Percentiles rank a stretch among this genome's conserved stretches.
phyloP scores from a whole-genome alignment of 1,284 basidiomycete species.

The Neonothopanus nambi region DNA sequence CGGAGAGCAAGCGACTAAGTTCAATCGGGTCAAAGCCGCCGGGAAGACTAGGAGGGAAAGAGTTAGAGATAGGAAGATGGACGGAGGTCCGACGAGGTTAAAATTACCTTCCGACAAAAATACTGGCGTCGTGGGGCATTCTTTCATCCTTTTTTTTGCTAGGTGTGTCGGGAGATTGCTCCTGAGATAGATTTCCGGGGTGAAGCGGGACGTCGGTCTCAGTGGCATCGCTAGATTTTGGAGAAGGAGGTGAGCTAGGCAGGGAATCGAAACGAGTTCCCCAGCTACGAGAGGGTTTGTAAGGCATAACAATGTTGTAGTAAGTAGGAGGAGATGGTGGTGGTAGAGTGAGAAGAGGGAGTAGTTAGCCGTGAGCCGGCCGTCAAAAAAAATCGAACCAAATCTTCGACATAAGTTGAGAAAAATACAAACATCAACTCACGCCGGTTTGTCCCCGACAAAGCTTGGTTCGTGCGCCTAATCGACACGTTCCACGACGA shows the following conservation, averaged over 20 bases:
- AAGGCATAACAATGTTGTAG: slow-evolving; percentile 38
- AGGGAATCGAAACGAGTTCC: slow-evolving; percentile 68
- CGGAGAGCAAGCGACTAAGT: slow-evolving; percentile 54
- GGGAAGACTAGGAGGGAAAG: slow-evolving; percentile 55
- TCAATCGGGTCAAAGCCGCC: slow-evolving; percentile 63
- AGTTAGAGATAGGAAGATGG: slow-evolving; percentile 13
- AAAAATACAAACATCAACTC: slow-evolving; percentile 7
- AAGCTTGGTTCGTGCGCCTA: slow-evolving; percentile 11
- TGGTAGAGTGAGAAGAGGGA: slow-evolving; percentile 10
- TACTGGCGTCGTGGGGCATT: slow-evolving; percentile 69
- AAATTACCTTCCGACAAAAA: slow-evolving; percentile 76
- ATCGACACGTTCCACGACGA: slow-evolving; percentile 39
- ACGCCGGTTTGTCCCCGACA: slow-evolving; percentile 9
- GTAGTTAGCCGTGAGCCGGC: slow-evolving; percentile 10
- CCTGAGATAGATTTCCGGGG: not conserved
- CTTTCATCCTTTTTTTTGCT: slow-evolving; percentile 42
- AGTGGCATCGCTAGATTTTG: slow-evolving; percentile 23
- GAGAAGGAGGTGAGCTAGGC: slow-evolving; percentile 38
- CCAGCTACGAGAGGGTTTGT: slow-evolving; percentile 51
- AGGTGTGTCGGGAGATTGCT: slow-evolving; percentile 22
- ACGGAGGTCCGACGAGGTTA: slow-evolving; percentile 6
- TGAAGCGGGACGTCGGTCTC: slow-evolving; percentile 19
- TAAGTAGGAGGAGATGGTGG: slow-evolving; percentile 18
- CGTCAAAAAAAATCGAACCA: slow-evolving; percentile 3
- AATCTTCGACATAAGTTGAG: slow-evolving; percentile 9